Conservation (phyloP, 257 asterid genomes). For the Lithospermum erythrorhizon region DNA sequence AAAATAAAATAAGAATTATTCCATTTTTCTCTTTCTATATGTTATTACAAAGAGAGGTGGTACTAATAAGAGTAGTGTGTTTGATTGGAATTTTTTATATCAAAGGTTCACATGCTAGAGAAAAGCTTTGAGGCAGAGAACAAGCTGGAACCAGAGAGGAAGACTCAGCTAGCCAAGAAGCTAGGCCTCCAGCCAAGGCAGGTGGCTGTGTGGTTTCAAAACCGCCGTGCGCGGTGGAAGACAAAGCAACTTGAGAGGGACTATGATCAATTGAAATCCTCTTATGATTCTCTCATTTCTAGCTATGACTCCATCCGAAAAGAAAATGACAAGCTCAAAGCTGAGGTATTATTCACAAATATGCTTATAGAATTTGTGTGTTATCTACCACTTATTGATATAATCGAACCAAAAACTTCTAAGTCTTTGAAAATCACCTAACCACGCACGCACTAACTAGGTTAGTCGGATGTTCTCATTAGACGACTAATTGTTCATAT, state of each 20-base stretch:
- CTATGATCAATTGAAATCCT: slow-evolving; percentile 74
- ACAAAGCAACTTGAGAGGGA: slow-evolving; percentile 92
- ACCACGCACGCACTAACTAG: too few relatives aligned
- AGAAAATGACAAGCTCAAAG: slow-evolving; percentile 78
- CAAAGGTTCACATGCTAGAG: slow-evolving; percentile 85
- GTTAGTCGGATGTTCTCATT: too few relatives aligned
- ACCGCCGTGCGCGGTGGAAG: slow-evolving; percentile 99
- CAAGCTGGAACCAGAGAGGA: slow-evolving; percentile 96
- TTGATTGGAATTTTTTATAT: background rate
- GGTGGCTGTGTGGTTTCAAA: slow-evolving; percentile 99
- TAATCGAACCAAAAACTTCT: too few relatives aligned
- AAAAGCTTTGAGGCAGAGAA: slow-evolving; percentile 91
- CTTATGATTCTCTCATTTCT: slow-evolving; percentile 68
- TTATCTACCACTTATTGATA: too few relatives aligned
- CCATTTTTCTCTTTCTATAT: background rate
- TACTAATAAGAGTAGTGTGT: background rate
- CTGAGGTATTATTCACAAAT: slow-evolving; percentile 43
- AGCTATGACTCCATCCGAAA: slow-evolving; percentile 58
- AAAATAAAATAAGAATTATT: too few relatives aligned
- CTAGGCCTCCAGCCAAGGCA: slow-evolving; percentile 91
- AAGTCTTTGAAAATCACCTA: too few relatives aligned
- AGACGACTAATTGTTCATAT: too few relatives aligned
- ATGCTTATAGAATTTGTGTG: too few relatives aligned
- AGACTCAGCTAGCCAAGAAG: slow-evolving; percentile 81
- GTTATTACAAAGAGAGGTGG: background rate